A percentile compares a stretch with the other conserved stretches of the same genome.
These are phyloP conservation scores for Lobosporangium transversale DNA, from an alignment of 192 early-diverging fungal species.

Conservation along the genomic window DNA sequence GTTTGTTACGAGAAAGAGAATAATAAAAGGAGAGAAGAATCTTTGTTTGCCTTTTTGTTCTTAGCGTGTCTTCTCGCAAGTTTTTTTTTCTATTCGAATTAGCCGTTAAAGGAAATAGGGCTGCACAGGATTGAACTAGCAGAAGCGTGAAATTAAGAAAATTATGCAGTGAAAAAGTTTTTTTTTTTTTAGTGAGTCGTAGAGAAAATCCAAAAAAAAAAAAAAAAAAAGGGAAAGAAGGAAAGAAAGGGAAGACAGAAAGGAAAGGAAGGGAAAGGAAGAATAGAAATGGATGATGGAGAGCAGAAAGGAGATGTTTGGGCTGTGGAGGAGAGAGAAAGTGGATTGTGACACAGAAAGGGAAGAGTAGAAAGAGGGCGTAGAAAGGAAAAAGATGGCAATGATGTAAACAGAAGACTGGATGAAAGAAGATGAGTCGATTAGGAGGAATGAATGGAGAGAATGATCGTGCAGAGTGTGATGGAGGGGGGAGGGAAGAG, in stretches of 20 bases:
- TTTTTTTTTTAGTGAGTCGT: no score
- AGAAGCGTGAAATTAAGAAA: background rate
- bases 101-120: conserved; percentile 20
- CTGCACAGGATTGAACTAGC: background rate
- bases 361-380: background rate
- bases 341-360: no score
- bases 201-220: background rate
- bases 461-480: background rate
- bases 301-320: background rate
- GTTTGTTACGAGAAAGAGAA: background rate
- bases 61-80: conserved; percentile 9
- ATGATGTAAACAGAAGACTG: no score
- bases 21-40: background rate
- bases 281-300: background rate
- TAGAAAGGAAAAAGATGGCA: background rate
- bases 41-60: conserved; percentile 42
- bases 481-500: no score
- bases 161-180: no score
- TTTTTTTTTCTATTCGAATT: background rate
- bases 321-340: background rate
- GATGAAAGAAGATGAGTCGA: no score
- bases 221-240: conserved; percentile 4
- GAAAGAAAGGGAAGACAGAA: background rate
- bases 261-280: background rate
- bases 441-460: no score